These are phyloP conservation scores for Xylaria curta DNA, from an alignment of 495 filamentous ascomycete genomes.

Conservation along the genomic window DNA sequence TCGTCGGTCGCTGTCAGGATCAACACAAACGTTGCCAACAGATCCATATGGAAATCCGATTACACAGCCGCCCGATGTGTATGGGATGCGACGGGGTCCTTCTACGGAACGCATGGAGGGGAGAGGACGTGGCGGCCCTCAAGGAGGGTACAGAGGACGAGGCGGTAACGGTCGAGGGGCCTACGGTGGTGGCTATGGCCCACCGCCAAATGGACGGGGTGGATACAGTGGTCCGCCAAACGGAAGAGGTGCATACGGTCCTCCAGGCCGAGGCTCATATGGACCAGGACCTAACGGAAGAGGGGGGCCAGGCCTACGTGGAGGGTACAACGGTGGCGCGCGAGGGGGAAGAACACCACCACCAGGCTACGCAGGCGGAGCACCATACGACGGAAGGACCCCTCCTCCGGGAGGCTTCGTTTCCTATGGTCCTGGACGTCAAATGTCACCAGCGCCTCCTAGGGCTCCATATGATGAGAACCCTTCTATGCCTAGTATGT, in stretches of 20 bases:
- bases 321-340: slow-evolving; percentile 62
- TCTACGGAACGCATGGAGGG: slow-evolving; percentile 66
- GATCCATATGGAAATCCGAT: slow-evolving; percentile 76
- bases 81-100: slow-evolving; percentile 64
- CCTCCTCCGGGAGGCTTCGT: slow-evolving; percentile 56
- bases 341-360: slow-evolving; percentile 65
- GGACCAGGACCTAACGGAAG: slow-evolving; percentile 37
- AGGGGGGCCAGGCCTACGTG: slow-evolving; percentile 45
- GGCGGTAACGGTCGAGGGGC: slow-evolving; percentile 64
- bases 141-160: slow-evolving; percentile 60
- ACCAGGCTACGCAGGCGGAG: slow-evolving; percentile 52
- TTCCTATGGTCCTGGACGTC: slow-evolving; percentile 40
- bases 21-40: slow-evolving; percentile 50
- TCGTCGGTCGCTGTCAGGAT: slow-evolving; percentile 34
- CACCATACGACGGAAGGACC: slow-evolving; percentile 54
- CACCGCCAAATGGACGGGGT: slow-evolving; percentile 47
- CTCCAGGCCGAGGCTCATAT: slow-evolving; percentile 48
- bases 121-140: slow-evolving; percentile 57
- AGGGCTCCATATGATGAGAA: slow-evolving; percentile 46
- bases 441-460: slow-evolving; percentile 44
- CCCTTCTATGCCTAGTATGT: slow-evolving; percentile 38
- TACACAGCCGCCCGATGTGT: slow-evolving; percentile 52
- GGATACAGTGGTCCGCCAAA: slow-evolving; percentile 45
- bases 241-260: slow-evolving; percentile 49
- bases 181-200: slow-evolving; percentile 44